Evolutionary conservation across 2,329 filamentous ascomycete genomes (phyloP).

Genomic region (Incumbomyces delicatus): DNA sequence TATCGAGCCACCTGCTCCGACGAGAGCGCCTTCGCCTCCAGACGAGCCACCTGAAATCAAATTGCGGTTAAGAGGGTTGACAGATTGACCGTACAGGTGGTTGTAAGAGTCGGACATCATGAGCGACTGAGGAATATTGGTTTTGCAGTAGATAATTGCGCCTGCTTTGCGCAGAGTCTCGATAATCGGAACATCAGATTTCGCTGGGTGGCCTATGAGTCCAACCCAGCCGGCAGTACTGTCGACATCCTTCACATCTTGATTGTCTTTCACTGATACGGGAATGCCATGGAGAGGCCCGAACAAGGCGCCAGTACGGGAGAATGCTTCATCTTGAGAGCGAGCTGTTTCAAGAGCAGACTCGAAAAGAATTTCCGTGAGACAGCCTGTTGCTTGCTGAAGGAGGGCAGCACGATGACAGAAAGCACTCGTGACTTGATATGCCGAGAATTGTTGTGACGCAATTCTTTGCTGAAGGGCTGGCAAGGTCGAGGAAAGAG

Average conservation of each 20-base stretch:
- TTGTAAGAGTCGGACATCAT: conserved; percentile 43
- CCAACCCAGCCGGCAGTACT: conserved; percentile 28
- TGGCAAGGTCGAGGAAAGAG: conserved; percentile 6
- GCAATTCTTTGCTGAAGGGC: conserved; percentile 6
- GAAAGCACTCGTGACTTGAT: conserved; percentile 44
- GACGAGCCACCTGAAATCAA: conserved; percentile 44
- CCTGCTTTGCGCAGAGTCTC: conserved; percentile 27
- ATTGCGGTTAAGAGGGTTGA: conserved; percentile 39
- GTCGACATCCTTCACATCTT: conserved; percentile 32
- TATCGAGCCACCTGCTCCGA: conserved; percentile 39
- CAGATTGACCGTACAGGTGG: conserved; percentile 38
- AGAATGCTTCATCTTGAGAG: conserved; percentile 37
- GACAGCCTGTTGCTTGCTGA: conserved; percentile 37
- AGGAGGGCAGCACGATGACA: conserved; percentile 38
- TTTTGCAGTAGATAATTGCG: conserved; percentile 44
- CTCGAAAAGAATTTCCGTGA: conserved; percentile 46
- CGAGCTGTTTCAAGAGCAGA: conserved; percentile 40
- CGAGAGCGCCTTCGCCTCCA: conserved; percentile 44
- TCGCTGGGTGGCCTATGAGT: conserved; percentile 23
- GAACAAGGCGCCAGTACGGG: conserved; percentile 31
- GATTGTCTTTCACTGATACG: conserved; percentile 42
- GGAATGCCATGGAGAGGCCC: conserved; percentile 56
- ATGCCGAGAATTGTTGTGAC: conserved; percentile 19
- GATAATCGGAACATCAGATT: conserved; percentile 22
- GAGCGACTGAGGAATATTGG: conserved; percentile 42